phyloP scores from a whole-genome alignment of 106 monocot species.

The Acorus calamus region DNA sequence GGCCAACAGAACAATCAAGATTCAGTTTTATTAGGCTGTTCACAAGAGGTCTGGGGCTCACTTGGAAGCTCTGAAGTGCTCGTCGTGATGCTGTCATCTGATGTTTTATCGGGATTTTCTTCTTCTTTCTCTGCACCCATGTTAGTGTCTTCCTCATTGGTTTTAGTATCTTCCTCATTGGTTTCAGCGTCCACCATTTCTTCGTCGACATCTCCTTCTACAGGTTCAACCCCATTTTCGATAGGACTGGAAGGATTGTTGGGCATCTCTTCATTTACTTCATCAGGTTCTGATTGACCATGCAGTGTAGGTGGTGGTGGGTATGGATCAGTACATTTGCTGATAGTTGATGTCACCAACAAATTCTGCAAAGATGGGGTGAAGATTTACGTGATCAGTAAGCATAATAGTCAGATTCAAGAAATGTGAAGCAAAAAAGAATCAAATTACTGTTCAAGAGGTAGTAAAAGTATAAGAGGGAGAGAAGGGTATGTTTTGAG shows the following conservation, averaged over 20 bases:
- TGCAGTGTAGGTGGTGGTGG: slow-evolving; percentile 18
- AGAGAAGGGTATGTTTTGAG: too few relatives aligned
- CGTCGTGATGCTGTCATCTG: background rate
- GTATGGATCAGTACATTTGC: slow-evolving; percentile 54
- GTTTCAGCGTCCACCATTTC: slow-evolving; percentile 82
- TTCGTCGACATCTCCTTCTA: slow-evolving; percentile 42
- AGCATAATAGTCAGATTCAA: too few relatives aligned
- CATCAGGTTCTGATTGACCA: slow-evolving; percentile 1
- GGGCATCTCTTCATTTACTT: background rate
- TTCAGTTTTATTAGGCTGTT: too few relatives aligned
- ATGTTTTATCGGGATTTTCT: slow-evolving; percentile 16
- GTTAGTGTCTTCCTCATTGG: slow-evolving; percentile 20
- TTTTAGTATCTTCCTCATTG: slow-evolving; percentile 8
- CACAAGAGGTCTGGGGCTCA: too few relatives aligned
- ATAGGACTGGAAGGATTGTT: slow-evolving; percentile 4
- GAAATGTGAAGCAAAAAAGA: too few relatives aligned
- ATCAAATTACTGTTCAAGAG: too few relatives aligned
- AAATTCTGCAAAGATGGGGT: slow-evolving; percentile 45
- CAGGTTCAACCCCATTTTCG: slow-evolving; percentile 30
- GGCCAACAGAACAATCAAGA: too few relatives aligned
- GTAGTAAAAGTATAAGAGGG: too few relatives aligned
- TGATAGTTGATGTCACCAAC: slow-evolving; percentile 73
- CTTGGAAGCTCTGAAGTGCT: background rate
- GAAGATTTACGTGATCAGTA: too few relatives aligned
- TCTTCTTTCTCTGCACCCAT: slow-evolving; percentile 36